phyloP scores from a whole-genome alignment of 179 eudicot species.

The Beta macrorhiza region DNA sequence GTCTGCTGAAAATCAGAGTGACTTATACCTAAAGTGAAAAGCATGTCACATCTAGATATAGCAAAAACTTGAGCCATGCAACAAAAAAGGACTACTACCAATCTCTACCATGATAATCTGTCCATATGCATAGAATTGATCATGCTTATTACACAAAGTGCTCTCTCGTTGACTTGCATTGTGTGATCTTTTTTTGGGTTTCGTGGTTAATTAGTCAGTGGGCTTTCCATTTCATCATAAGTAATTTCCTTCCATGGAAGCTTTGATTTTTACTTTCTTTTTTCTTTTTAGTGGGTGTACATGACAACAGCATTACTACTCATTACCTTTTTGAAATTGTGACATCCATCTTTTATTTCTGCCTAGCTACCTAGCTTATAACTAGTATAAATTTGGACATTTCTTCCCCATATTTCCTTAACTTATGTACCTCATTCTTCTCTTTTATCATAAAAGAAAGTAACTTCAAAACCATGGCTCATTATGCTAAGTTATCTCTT shows the following conservation, averaged over 20 bases:
- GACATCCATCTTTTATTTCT: constrained; percentile 13
- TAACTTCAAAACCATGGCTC: constrained; percentile 21
- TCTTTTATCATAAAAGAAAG: not conserved
- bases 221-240: constrained; percentile 23
- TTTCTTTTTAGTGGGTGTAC: constrained; percentile 30
- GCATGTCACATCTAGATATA: constrained; percentile 12
- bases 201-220: constrained; percentile 25
- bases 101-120: not conserved
- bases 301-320: constrained; percentile 30
- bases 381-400: constrained; percentile 33
- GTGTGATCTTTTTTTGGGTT: constrained; percentile 10
- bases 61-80: constrained; percentile 26
- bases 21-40: constrained; percentile 10
- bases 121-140: constrained; percentile 27
- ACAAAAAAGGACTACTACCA: not conserved
- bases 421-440: not conserved
- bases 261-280: not conserved
- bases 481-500: constrained; percentile 18
- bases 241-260: not conserved
- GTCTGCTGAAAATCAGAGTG: constrained; percentile 18
- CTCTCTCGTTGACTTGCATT: constrained; percentile 34
- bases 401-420: not conserved
- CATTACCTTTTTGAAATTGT: constrained; percentile 18
- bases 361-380: not conserved
- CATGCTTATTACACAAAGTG: constrained; percentile 27